phyloP scores from a whole-genome alignment of 495 filamentous ascomycete species.

The Daldinia loculata region DNA sequence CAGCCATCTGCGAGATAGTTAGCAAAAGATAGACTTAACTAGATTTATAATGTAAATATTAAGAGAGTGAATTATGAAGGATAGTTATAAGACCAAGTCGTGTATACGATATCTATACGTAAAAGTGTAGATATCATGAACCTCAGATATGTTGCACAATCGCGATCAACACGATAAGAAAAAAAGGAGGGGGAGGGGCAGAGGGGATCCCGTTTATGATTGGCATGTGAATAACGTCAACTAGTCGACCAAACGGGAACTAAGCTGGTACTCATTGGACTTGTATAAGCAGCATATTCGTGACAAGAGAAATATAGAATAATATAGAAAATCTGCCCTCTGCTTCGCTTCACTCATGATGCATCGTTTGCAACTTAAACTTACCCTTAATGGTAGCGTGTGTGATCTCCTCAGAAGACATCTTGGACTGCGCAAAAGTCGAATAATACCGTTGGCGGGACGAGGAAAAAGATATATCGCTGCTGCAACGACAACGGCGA shows the following conservation, averaged over 20 bases:
- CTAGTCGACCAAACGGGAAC: neutral
- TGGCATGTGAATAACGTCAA: slow-evolving; percentile 8
- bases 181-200: slow-evolving; percentile 1
- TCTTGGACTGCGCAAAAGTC: slow-evolving; percentile 31
- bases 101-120: neutral
- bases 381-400: slow-evolving; percentile 69
- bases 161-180: neutral
- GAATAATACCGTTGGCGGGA: slow-evolving; percentile 22
- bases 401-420: slow-evolving; percentile 59
- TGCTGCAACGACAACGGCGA: neutral
- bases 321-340: too few species aligned
- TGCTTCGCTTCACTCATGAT: too few species aligned
- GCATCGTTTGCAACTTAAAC: slow-evolving; percentile 42
- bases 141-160: slow-evolving; percentile 2
- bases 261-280: too few species aligned
- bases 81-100: neutral
- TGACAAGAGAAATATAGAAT: neutral
- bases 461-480: neutral
- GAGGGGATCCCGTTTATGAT: neutral
- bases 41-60: neutral
- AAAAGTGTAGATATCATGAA: neutral
- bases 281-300: neutral
- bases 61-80: neutral
- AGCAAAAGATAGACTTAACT: slow-evolving; percentile 5
- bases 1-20: slow-evolving; percentile 80